Evolutionary conservation across 202 grass and related monocot genomes (phyloP).

Genomic region (Schoenoplectus triqueter): DNA sequence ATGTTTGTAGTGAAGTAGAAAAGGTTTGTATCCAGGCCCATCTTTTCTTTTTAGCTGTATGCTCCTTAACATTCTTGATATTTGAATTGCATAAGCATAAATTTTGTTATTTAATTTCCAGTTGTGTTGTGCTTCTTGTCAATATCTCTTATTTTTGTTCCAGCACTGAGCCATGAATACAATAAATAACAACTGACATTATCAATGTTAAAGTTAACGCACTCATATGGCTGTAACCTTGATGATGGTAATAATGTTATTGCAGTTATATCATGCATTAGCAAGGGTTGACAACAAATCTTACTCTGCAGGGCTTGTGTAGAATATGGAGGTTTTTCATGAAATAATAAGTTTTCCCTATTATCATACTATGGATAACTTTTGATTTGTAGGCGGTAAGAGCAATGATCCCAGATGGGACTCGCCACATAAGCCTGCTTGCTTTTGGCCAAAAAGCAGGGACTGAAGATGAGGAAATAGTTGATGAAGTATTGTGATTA

Average conservation of each 20-base stretch:
- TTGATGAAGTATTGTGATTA: slow-evolving; percentile 49
- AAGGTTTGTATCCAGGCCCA: slow-evolving; percentile 54
- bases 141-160: slow-evolving; percentile 8
- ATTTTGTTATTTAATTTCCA: background rate
- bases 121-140: background rate
- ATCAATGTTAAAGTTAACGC: background rate
- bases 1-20: slow-evolving; percentile 76
- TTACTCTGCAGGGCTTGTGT: background rate
- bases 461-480: slow-evolving; percentile 55
- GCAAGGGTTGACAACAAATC: background rate
- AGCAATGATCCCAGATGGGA: slow-evolving; percentile 77
- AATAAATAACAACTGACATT: background rate
- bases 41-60: background rate
- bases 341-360: background rate
- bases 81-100: slow-evolving; percentile 24
- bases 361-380: slow-evolving; percentile 18
- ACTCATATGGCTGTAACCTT: background rate
- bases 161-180: background rate
- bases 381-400: slow-evolving; percentile 55
- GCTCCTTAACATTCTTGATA: slow-evolving; percentile 11
- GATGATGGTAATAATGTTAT: background rate
- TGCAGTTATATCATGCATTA: background rate
- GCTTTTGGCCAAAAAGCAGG: slow-evolving; percentile 66
- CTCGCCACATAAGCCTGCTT: slow-evolving; percentile 73
- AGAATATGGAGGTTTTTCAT: slow-evolving; percentile 9